Conservation (phyloP, 495 filamentous ascomycete genomes). For the Jackrogersella multiformis region DNA sequence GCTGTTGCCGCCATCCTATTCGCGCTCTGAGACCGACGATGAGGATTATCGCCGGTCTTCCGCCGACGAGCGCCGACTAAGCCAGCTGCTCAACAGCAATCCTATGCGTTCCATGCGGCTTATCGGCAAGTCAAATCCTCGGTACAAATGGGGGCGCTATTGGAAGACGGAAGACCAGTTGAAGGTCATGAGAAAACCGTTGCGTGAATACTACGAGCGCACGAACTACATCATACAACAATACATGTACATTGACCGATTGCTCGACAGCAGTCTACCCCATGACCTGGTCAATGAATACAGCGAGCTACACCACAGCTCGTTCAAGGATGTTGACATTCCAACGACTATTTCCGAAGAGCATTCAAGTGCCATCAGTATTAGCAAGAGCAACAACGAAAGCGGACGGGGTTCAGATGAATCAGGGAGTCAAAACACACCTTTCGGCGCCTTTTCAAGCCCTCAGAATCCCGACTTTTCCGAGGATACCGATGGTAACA, state of each 20-base stretch:
- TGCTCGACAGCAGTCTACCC: slow-evolving; percentile 87
- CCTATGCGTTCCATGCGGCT: slow-evolving; percentile 80
- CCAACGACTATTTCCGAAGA: slow-evolving; percentile 67
- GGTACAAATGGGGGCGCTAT: slow-evolving; percentile 79
- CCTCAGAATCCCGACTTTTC: slow-evolving; percentile 35
- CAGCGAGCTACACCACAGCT: slow-evolving; percentile 58
- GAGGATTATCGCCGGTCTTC: slow-evolving; percentile 45
- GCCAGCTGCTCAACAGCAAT: slow-evolving; percentile 67
- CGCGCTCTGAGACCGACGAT: slow-evolving; percentile 46
- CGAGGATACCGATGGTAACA: slow-evolving; percentile 39
- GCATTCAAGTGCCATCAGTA: slow-evolving; percentile 21
- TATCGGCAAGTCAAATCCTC: slow-evolving; percentile 78
- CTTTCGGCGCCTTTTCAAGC: slow-evolving; percentile 20
- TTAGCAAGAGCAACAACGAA: slow-evolving; percentile 18
- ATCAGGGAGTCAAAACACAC: neutral
- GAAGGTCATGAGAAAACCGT: slow-evolving; percentile 68
- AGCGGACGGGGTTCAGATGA: neutral
- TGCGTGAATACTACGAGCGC: slow-evolving; percentile 84
- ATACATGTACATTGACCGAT: slow-evolving; percentile 90
- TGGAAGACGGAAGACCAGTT: slow-evolving; percentile 75
- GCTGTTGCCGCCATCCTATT: slow-evolving; percentile 17
- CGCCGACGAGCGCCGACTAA: slow-evolving; percentile 60
- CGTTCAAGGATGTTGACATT: slow-evolving; percentile 58
- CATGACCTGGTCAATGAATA: slow-evolving; percentile 91
- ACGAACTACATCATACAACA: slow-evolving; percentile 85